A percentile compares a stretch with the other conserved stretches of the same genome.
phyloP scores from a whole-genome alignment of 257 asterid genomes.

The Solanum lycopersicoides region DNA sequence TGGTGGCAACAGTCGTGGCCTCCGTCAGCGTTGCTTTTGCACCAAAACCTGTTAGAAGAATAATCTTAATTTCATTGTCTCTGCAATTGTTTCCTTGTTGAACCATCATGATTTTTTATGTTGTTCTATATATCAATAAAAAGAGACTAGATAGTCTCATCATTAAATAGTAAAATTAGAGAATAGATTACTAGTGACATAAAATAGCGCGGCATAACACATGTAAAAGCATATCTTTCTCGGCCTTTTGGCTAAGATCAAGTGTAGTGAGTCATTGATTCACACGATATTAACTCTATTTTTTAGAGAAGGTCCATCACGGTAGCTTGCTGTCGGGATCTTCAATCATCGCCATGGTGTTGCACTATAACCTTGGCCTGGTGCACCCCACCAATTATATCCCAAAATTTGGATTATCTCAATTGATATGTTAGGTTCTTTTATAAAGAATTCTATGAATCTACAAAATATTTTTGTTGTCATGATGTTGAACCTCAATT shows the following conservation, averaged over 20 bases:
- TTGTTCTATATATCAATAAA: background rate
- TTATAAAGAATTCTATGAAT: no score
- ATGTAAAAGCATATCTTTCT: no score
- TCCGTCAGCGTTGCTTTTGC: background rate
- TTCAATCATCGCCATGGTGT: background rate
- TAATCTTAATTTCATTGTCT: background rate
- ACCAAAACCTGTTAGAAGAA: background rate
- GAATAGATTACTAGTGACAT: no score
- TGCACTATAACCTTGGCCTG: background rate
- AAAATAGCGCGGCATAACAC: background rate
- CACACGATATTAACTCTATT: background rate
- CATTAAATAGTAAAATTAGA: no score
- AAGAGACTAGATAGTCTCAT: no score
- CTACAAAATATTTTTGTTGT: no score
- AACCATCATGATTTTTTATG: background rate
- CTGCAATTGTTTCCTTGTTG: background rate
- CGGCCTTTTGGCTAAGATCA: background rate
- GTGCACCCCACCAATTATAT: background rate
- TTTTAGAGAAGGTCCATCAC: background rate
- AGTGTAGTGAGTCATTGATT: constrained; percentile 13
- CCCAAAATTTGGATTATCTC: background rate
- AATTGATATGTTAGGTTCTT: no score
- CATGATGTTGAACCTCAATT: no score
- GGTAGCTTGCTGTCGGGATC: background rate
- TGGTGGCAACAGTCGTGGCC: background rate